Conservation (phyloP, 768 basidiomycete species). For the Rhizopogon vulgaris region DNA sequence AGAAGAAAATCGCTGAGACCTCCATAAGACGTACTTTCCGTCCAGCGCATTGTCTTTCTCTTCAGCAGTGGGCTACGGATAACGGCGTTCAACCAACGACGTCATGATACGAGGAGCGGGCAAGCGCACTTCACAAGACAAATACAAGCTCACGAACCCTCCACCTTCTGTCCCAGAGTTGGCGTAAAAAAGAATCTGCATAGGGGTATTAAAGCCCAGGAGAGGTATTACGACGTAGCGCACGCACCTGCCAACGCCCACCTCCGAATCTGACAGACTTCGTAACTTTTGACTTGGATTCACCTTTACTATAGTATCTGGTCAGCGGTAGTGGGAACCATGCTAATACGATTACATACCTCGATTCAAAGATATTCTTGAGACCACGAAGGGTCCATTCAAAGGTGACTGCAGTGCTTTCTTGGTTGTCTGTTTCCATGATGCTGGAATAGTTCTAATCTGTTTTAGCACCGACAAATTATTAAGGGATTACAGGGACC, state of each 20-base stretch:
- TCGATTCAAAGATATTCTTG: conserved; percentile 68
- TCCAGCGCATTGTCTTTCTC: conserved; percentile 65
- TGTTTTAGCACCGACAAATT: neutral
- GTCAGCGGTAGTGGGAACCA: neutral
- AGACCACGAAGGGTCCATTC: conserved; percentile 77
- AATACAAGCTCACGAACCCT: conserved; percentile 66
- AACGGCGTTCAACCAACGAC: neutral
- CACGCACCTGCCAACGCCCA: conserved; percentile 64
- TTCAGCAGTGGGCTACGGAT: conserved; percentile 60
- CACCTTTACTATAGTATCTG: conserved; percentile 49
- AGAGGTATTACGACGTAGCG: conserved; percentile 6
- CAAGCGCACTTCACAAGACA: conserved; percentile 71
- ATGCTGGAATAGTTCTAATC: no score
- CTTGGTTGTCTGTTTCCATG: conserved; percentile 38
- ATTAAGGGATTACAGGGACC: neutral
- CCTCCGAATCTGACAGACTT: conserved; percentile 73
- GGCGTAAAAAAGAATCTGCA: conserved; percentile 75
- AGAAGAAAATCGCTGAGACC: neutral
- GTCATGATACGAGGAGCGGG: neutral
- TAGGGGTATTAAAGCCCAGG: neutral
- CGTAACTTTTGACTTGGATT: conserved; percentile 68
- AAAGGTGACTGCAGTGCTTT: conserved; percentile 53
- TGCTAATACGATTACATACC: conserved; percentile 26
- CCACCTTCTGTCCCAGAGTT: conserved; percentile 67
- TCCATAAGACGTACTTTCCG: conserved; percentile 40